Evolutionary conservation across 768 basidiomycete genomes (phyloP).

Genomic region (Hortiboletus campestris): DNA sequence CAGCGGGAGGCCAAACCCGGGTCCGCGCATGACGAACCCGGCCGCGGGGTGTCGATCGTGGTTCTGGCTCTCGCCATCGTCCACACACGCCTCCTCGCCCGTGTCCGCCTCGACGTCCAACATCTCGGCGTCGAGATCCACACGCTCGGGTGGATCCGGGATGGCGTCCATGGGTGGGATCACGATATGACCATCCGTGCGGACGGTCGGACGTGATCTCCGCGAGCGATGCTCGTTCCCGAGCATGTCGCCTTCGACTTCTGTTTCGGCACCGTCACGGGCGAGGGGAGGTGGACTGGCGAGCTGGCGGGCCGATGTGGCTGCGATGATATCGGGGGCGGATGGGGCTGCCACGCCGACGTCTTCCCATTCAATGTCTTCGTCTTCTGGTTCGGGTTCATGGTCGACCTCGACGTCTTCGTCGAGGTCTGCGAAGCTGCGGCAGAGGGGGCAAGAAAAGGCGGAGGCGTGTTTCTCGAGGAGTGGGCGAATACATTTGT

Average conservation of each 20-base stretch:
- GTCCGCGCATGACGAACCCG: slow-evolving; percentile 11
- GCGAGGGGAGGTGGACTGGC: slow-evolving; percentile 23
- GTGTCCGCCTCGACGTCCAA: slow-evolving; percentile 21
- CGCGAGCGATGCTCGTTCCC: slow-evolving; percentile 11
- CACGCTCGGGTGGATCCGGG: slow-evolving; percentile 6
- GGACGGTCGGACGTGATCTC: slow-evolving; percentile 24
- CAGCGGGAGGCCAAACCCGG: slow-evolving; percentile 19
- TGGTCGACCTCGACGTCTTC: slow-evolving; percentile 85
- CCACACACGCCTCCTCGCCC: neutral
- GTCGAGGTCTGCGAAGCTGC: slow-evolving; percentile 93
- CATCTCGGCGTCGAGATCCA: slow-evolving; percentile 29
- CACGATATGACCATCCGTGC: slow-evolving; percentile 26
- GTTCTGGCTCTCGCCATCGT: slow-evolving; percentile 10
- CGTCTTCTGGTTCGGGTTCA: slow-evolving; percentile 32
- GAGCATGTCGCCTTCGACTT: slow-evolving; percentile 30
- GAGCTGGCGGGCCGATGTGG: slow-evolving; percentile 13
- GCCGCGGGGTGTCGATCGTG: neutral
- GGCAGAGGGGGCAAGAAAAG: slow-evolving; percentile 93
- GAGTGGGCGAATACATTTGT: slow-evolving; percentile 94
- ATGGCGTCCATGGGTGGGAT: slow-evolving; percentile 5
- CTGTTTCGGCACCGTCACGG: slow-evolving; percentile 34
- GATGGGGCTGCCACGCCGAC: neutral
- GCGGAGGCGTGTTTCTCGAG: slow-evolving; percentile 87
- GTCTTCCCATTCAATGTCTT: slow-evolving; percentile 27
- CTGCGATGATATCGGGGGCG: neutral